A percentile compares a stretch with the other conserved stretches of the same genome.
Conservation (phyloP, 1,284 basidiomycete species). For the Boletus coffeatus region DNA sequence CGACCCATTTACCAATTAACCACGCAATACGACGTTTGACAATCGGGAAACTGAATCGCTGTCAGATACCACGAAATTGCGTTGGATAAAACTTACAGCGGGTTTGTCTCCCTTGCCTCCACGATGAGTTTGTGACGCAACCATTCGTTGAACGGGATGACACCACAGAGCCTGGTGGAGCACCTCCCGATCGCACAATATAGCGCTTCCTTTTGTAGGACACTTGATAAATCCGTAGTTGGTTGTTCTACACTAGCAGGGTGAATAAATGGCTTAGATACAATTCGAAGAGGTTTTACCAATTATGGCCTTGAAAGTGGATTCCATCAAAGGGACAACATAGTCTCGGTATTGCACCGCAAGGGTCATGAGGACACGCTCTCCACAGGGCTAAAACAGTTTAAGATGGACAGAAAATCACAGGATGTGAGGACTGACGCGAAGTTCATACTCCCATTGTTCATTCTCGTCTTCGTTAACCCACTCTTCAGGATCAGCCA, state of each 20-base stretch:
- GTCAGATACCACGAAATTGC: constrained; percentile 16
- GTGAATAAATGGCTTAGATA: constrained; percentile 2
- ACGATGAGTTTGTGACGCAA: constrained; percentile 49
- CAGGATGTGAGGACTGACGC: constrained; percentile 40
- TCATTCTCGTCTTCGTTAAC: constrained; percentile 82
- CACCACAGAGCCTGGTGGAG: constrained; percentile 56
- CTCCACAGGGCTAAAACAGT: constrained; percentile 73
- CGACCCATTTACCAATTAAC: constrained; percentile 83
- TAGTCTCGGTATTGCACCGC: constrained; percentile 69
- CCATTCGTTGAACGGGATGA: constrained; percentile 66
- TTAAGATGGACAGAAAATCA: constrained; percentile 6
- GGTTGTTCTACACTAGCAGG: constrained; percentile 40
- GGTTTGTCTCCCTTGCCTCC: constrained; percentile 54
- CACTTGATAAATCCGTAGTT: constrained; percentile 51
- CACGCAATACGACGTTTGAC: constrained; percentile 88
- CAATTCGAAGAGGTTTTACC: constrained; percentile 34
- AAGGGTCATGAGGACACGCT: constrained; percentile 79
- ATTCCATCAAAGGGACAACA: constrained; percentile 67
- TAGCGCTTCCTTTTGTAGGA: constrained; percentile 80
- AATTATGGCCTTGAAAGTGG: constrained; percentile 49
- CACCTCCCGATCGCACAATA: constrained; percentile 88
- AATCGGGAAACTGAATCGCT: constrained; percentile 63
- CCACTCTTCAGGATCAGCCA: constrained; percentile 88
- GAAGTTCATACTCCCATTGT: constrained; percentile 83
- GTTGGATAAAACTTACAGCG: constrained; percentile 39